Conservation (phyloP, 192 early-diverging fungal species). For the Coemansia sp. region DNA sequence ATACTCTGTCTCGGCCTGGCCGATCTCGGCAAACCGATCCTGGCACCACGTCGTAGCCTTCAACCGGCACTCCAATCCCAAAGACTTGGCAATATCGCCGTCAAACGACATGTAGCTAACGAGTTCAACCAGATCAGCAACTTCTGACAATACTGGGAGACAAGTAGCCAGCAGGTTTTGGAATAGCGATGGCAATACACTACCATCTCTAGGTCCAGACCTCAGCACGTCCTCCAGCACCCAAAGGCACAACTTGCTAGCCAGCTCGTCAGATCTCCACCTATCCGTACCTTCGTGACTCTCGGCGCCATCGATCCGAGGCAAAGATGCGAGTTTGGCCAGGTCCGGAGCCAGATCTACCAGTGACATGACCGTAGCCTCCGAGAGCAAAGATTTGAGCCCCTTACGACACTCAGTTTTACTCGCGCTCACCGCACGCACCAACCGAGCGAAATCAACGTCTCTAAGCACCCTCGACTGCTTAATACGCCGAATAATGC, state of each 20-base stretch:
- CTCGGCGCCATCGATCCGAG: background rate
- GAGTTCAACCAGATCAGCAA: slow-evolving; percentile 12
- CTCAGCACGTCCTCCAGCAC: background rate
- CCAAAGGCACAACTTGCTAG: slow-evolving; percentile 20
- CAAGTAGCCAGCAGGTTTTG: background rate
- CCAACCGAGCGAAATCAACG: background rate
- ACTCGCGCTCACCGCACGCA: background rate
- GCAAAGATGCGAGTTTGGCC: background rate
- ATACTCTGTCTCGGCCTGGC: background rate
- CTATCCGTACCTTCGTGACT: background rate
- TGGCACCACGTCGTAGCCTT: slow-evolving; percentile 10
- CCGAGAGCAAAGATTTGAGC: background rate
- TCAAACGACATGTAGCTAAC: slow-evolving; percentile 17
- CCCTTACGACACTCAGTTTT: slow-evolving; percentile 7
- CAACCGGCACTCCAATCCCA: slow-evolving; percentile 13
- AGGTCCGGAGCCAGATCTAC: slow-evolving; percentile 12
- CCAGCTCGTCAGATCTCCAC: background rate
- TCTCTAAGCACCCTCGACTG: slow-evolving; percentile 2
- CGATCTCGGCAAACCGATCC: background rate
- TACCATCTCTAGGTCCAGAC: background rate
- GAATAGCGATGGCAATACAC: background rate
- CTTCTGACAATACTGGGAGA: background rate
- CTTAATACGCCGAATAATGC: slow-evolving; percentile 14
- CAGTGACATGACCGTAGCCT: slow-evolving; percentile 2
- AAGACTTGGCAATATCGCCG: background rate